Evolutionary conservation across 2,329 filamentous ascomycete species (phyloP), one percentile per base, ranked within the genome.

Genomic region (Herpotrichia juniperi): DNA sequence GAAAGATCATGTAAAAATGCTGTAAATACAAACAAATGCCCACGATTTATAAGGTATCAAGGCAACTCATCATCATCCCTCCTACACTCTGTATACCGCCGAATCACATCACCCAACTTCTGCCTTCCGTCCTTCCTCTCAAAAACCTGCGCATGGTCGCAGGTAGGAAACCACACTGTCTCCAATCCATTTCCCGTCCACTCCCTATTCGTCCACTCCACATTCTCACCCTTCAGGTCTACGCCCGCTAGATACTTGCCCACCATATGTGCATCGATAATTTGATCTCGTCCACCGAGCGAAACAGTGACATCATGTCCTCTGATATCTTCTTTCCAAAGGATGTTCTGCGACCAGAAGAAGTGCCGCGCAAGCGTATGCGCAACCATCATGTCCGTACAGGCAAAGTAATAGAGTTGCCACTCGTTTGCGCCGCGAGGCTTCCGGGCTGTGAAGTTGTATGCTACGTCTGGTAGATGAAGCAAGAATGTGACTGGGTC

Each of bases 331-430:
- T 89, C 84, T 59, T 83, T 85, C 87, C 88, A 91, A 7, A 89
- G 73, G 32, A 88, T 83, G 57, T 87, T 89, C 59, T 90, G 81
- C 22, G 79, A 79, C 88, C 88, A 91, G 72, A 89, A 89, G 73
- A 91, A 90, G 61, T 86, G 81, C 2, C 87, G 76, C 0, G 81
- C 83, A 1, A 91, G 75, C 9, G 83, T 85, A 50, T 87, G 81
- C 9, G 87, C 82, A 2, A 89, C 84, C 2, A 85, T 85, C 24
- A 85, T 83, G 59, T 91, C 88, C 48, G 81, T 86, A 39, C 81
- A 84, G 5, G 85, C 88, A 66, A 89, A 90, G 61, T 88, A 91
- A 78, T 84, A 87, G 12, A 91, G 74, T 66, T 87, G 82, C 76
- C 83, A 86, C 69, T 91, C 86, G 56, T 88, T 89, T n/a, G 88